These are phyloP conservation scores for Thielaviopsis euricoi DNA, from an alignment of 2,329 filamentous ascomycete genomes.

Conservation along the genomic window DNA sequence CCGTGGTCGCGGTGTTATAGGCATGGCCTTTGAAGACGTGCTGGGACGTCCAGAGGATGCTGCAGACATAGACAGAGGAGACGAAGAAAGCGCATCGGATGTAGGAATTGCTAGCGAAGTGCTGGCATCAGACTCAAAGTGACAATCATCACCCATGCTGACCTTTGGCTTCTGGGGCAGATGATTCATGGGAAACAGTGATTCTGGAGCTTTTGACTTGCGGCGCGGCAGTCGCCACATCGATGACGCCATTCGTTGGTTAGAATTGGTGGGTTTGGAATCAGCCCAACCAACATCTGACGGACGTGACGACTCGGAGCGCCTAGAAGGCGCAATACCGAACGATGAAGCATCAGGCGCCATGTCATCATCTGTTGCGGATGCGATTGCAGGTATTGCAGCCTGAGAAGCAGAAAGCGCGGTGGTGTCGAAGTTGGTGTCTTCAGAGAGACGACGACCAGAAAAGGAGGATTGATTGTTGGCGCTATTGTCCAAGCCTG, in stretches of 20 bases:
- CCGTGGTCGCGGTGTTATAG: slow-evolving; percentile 6
- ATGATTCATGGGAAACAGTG: slow-evolving; percentile 71
- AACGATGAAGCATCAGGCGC: slow-evolving; percentile 6
- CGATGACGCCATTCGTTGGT: slow-evolving; percentile 7
- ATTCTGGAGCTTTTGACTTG: slow-evolving; percentile 54
- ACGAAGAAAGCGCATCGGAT: not conserved
- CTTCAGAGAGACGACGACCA: not conserved
- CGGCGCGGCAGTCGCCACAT: slow-evolving; percentile 67
- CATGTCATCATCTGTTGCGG: slow-evolving; percentile 35
- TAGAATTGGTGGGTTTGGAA: not conserved
- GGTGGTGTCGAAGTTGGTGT: slow-evolving; percentile 3
- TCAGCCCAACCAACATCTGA: slow-evolving; percentile 73
- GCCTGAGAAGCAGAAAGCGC: slow-evolving; percentile 1
- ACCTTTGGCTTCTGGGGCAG: slow-evolving; percentile 56
- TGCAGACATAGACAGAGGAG: slow-evolving; percentile 1
- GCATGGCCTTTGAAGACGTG: not conserved
- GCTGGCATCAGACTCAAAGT: slow-evolving; percentile 8
- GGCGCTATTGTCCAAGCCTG: not conserved
- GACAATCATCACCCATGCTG: slow-evolving; percentile 9
- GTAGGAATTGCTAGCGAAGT: slow-evolving; percentile 4
- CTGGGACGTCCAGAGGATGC: not conserved
- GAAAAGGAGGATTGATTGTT: slow-evolving; percentile 6
- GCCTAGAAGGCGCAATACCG: slow-evolving; percentile 4
- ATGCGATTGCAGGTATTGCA: not conserved
- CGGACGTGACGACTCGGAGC: slow-evolving; percentile 49